These are phyloP conservation scores for Endocalyx cinctus DNA, from an alignment of 2,329 filamentous ascomycete species.

Conservation along the genomic window DNA sequence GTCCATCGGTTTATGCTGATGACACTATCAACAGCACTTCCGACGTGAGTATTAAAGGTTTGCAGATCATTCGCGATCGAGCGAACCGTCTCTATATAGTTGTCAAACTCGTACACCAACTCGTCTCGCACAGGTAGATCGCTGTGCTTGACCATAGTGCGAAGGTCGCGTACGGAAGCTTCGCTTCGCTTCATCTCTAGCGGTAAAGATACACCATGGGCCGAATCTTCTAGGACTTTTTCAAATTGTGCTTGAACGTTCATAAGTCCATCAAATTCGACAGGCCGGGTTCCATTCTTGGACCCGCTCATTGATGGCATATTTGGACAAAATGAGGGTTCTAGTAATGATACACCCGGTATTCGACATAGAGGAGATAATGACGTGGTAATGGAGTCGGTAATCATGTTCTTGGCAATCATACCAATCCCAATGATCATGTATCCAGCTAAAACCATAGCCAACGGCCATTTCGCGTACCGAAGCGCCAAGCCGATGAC, in stretches of 20 bases:
- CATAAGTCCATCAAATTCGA: constrained; percentile 74
- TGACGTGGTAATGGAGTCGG: constrained; percentile 54
- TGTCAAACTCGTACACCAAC: constrained; percentile 69
- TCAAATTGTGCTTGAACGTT: constrained; percentile 71
- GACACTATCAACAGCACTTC: constrained; percentile 67
- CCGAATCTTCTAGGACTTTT: constrained; percentile 64
- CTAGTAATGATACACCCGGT: constrained; percentile 58
- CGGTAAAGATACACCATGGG: constrained; percentile 62
- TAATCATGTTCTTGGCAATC: constrained; percentile 58
- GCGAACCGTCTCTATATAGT: constrained; percentile 66
- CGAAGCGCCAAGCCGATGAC: constrained; percentile 56
- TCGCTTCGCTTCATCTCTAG: constrained; percentile 77
- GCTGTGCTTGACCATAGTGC: constrained; percentile 67
- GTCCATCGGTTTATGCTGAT: constrained; percentile 75
- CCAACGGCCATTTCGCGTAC: constrained; percentile 61
- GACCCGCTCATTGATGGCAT: constrained; percentile 18
- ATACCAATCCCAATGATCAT: constrained; percentile 55
- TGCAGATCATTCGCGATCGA: constrained; percentile 63
- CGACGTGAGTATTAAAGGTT: constrained; percentile 72
- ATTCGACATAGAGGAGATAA: constrained; percentile 67
- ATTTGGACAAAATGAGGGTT: constrained; percentile 59
- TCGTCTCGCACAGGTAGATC: constrained; percentile 63
- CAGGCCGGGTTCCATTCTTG: constrained; percentile 21
- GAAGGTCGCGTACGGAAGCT: constrained; percentile 67
- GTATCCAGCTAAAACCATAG: constrained; percentile 57